Evolutionary conservation across 768 basidiomycete genomes (phyloP), one percentile per base, ranked within the genome.

Genomic region (Lenzites betulinus): DNA sequence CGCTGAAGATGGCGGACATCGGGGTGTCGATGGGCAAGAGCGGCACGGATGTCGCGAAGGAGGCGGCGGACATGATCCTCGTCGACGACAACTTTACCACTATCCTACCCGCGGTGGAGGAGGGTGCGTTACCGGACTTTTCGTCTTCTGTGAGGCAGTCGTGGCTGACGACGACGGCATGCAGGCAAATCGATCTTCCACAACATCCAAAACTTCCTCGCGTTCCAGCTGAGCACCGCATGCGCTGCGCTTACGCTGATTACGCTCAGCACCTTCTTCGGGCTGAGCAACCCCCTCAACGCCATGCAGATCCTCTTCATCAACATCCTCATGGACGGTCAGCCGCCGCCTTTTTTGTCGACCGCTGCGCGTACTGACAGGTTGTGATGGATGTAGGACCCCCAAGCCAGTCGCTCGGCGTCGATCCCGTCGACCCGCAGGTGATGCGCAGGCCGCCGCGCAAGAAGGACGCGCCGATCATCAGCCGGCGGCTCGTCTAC

Each of bases 231-330:
- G 18, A 95, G 93, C 67, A 98, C 96, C 2, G 96, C 96, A n/a
- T 93, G 93, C 3, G 94, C 96, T 22, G 95, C 95, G 3, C 78
- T 98, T 65, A 88, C 92, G n/a, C 79, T 98, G 65, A 98, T 98
- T 76, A 95, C 95, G 1, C 79, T 98, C 57, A 93, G 92, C 72
- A 98, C 95, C 22, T 81, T 95, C 72, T 85, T 98, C 67, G 87
- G 90, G 15, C 79, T 97, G 35, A 88, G 86, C 67, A 98, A 96
- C 69, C 95, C 95, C 3, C 81, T 98, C 63, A 98, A 98, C 69
- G 89, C 95, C 3, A 98, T 98, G 95, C 95, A 98, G 73, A 98
- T 98, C 68, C 77, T 98, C n/a, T 98, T 97, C 72, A 98, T 98
- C 70, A 98, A 98, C 76, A 97, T 98, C 71, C 83, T 98, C 49